Evolutionary conservation across 2,329 filamentous ascomycete genomes (phyloP), one percentile per base, ranked within the genome.

Genomic region (Fusarium tjaetaba): DNA sequence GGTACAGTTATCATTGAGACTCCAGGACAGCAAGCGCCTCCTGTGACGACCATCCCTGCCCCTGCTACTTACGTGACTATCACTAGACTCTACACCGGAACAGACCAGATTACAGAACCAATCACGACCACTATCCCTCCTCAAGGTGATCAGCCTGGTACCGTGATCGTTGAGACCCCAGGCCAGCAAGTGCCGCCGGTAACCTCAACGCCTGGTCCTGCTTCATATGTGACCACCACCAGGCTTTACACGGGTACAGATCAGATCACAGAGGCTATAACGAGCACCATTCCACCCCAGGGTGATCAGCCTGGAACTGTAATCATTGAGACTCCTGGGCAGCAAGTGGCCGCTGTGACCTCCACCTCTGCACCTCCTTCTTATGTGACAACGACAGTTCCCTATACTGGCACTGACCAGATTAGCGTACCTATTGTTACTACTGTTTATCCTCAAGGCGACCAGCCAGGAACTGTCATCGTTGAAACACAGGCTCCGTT

Each of bases 1-100:
- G 70, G 70, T 52, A 72, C 70, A 56, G 59, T 72, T n/a, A 70
- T 72, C 20, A 65, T 72, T 18, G 70, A 72, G 59, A 72, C 70
- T 8, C 70, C 68, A 36, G 67, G 66, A 38, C 55, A 65, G 38
- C 53, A 70, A 66, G 53, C 49, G 52, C 70, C 64, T 28, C 70
- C 70, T 16, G 46, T 65, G n/a, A 70, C 60, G 6, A 55, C 70
- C n/a, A 51, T 60, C 22, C 58, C 70, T 32, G 24, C 34, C 28
- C 52, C 36, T 14, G 41, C 60, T 32, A 61, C 59, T 24, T 70
- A 72, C 56, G 24, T 72, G 39, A 72, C 70, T 11, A 53, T 72
- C 13, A 65, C 66, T 51, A 68, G 56, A 32, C 49, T 52, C 7
- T 39, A 69, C 22, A 63, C 63, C 38, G 64, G 66, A 24, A 51